Evolutionary conservation across 2,329 filamentous ascomycete species (phyloP), one percentile per base, ranked within the genome.

Genomic region (Penicillium decumbens): DNA sequence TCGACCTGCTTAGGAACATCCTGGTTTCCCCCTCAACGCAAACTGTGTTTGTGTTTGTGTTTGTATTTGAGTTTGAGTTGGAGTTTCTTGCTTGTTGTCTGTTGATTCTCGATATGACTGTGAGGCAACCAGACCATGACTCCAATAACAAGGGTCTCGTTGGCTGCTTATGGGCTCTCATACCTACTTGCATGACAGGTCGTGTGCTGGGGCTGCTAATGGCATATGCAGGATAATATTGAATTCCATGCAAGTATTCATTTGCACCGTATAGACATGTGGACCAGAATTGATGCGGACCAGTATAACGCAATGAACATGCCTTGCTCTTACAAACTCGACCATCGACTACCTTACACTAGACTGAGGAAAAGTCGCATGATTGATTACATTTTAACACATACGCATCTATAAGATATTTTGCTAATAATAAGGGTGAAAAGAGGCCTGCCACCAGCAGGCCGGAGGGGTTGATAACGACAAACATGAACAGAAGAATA

Each of bases 401-500:
- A 44, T 52, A 55, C 52, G 38, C 54, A 55, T 61, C 56, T 55
- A 58, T 54, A 40, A 44, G 43, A 45, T 49, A 50, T 28, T 50
- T 47, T 54, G 50, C 49, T 57, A 54, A 55, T 51, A 55, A 44
- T 51, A 54, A 41, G 43, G 53, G 39, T 24, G 45, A 42, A 52
- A 41, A 24, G 47, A 47, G 46, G 53, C 50, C 56, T 52, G 56
- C 54, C 49, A 50, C 46, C 50, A 52, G 58, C 55, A 58, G 55
- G 52, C 51, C 47, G 32, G 42, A 8, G 46, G 48, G 32, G 54
- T 49, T 61, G 57, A 53, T 56, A 61, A 59, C 50, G 50, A 60
- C 59, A 61, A 61, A 56, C 51, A 61, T 59, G 53, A 59, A 61
- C 59, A 54, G 53, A 59, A 62, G 50, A 56, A 59, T 55, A 57